phyloP scores from a whole-genome alignment of 2,329 filamentous ascomycete genomes.

The Sphaerulina populicola region DNA sequence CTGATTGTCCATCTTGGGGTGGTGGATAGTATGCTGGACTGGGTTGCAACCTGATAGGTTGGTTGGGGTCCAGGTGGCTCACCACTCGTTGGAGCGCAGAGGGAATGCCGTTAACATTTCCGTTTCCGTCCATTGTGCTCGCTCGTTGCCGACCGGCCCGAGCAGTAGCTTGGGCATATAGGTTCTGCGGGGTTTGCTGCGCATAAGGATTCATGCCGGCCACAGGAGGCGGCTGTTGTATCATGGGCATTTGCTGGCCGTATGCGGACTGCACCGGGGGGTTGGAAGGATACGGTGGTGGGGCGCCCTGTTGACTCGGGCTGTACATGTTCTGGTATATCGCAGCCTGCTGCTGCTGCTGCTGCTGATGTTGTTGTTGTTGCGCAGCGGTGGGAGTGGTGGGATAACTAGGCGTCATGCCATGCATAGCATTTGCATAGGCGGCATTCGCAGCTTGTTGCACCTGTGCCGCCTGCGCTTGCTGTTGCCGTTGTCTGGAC shows the following conservation, averaged over 20 bases:
- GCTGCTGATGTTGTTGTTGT: slow-evolving; percentile 16
- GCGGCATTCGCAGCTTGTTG: slow-evolving; percentile 38
- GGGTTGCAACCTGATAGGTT: slow-evolving; percentile 86
- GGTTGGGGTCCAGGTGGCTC: slow-evolving; percentile 88
- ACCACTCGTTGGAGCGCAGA: slow-evolving; percentile 88
- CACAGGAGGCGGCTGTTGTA: slow-evolving; percentile 45
- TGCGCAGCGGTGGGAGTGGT: slow-evolving; percentile 28
- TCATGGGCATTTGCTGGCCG: slow-evolving; percentile 63
- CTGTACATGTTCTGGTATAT: slow-evolving; percentile 70
- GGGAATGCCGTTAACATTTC: slow-evolving; percentile 85
- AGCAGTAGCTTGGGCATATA: slow-evolving; percentile 66
- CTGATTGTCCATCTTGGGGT: slow-evolving; percentile 69
- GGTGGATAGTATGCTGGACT: slow-evolving; percentile 97
- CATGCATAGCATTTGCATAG: slow-evolving; percentile 27
- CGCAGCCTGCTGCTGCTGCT: slow-evolving; percentile 45
- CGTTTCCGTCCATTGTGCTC: slow-evolving; percentile 88
- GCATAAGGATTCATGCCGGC: slow-evolving; percentile 31
- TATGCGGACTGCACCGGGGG: slow-evolving; percentile 49
- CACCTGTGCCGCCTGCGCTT: slow-evolving; percentile 40
- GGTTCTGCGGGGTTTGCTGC: slow-evolving; percentile 55
- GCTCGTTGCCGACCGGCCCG: slow-evolving; percentile 77
- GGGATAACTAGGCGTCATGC: slow-evolving; percentile 36
- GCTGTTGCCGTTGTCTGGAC: slow-evolving; percentile 75
- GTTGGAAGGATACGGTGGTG: slow-evolving; percentile 73
- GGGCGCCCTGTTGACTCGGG: slow-evolving; percentile 56